Percentiles rank a stretch among this genome's conserved stretches.
These are phyloP conservation scores for Areca catechu DNA, from an alignment of 176 grass and related monocot genomes.

Conservation along the genomic window DNA sequence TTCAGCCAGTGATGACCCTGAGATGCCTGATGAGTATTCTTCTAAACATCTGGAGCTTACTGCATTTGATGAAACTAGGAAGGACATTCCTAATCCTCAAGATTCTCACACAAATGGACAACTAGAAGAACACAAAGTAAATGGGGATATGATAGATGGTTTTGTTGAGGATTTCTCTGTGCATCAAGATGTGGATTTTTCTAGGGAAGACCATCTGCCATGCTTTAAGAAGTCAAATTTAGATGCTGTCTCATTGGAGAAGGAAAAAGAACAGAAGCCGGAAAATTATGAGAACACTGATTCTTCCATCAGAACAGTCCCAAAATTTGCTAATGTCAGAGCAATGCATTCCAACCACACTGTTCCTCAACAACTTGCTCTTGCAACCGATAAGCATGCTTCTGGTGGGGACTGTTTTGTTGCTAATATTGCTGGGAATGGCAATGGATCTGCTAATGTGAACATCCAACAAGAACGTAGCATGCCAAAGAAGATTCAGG, in stretches of 20 bases:
- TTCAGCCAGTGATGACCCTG: neutral
- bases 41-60: conserved; percentile 15
- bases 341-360: conserved; percentile 22
- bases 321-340: conserved; percentile 18
- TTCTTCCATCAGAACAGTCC: conserved; percentile 24
- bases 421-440: conserved; percentile 8
- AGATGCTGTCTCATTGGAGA: conserved; percentile 15
- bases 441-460: conserved; percentile 23
- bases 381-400: conserved; percentile 26
- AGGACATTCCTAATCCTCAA: neutral
- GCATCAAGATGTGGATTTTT: conserved; percentile 1
- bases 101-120: too few species aligned
- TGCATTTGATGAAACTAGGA: conserved; percentile 15
- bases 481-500: conserved; percentile 31
- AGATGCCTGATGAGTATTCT: conserved; percentile 1
- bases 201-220: neutral
- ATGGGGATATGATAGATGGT: too few species aligned
- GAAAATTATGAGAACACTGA: conserved; percentile 26
- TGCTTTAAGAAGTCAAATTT: conserved; percentile 18
- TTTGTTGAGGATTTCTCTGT: neutral
- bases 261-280: conserved; percentile 22
- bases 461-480: conserved; percentile 13
- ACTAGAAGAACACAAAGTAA: too few species aligned
- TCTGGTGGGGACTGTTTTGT: conserved; percentile 5
- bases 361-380: conserved; percentile 14